phyloP scores from a whole-genome alignment of 2,329 filamentous ascomycete species.

The Xylaria sp. region DNA sequence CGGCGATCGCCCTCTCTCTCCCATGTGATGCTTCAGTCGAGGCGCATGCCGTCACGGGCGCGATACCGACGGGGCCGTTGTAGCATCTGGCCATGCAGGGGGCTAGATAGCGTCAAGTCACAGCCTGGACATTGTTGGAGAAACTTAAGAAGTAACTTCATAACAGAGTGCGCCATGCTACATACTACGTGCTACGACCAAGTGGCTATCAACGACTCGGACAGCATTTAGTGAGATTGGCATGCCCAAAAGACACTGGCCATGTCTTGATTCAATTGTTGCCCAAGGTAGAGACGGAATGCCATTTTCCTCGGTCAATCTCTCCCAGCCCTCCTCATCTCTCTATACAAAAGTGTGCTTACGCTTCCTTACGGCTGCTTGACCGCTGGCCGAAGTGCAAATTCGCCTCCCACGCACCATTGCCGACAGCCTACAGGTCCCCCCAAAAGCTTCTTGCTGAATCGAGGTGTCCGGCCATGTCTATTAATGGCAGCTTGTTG shows the following conservation, averaged over 20 bases:
- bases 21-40: slow-evolving; percentile 1
- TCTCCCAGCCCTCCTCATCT: background rate
- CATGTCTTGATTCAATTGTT: background rate
- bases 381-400: background rate
- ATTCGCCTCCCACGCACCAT: background rate
- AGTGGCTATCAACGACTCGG: no score
- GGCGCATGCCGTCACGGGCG: background rate
- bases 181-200: no score
- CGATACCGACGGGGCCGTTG: background rate
- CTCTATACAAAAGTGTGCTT: background rate
- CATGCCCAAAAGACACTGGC: background rate
- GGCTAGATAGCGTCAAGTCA: no score
- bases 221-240: no score
- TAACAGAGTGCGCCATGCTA: no score
- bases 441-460: background rate
- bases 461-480: background rate
- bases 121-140: no score
- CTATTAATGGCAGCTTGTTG: no score
- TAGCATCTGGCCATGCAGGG: background rate
- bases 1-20: background rate
- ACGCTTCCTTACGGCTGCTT: background rate
- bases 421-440: background rate
- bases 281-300: background rate
- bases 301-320: background rate
- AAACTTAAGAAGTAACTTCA: no score